A percentile compares a stretch with the other conserved stretches of the same genome.
phyloP scores from a whole-genome alignment of 441 rosid genomes.

The Gossypium laxum region DNA sequence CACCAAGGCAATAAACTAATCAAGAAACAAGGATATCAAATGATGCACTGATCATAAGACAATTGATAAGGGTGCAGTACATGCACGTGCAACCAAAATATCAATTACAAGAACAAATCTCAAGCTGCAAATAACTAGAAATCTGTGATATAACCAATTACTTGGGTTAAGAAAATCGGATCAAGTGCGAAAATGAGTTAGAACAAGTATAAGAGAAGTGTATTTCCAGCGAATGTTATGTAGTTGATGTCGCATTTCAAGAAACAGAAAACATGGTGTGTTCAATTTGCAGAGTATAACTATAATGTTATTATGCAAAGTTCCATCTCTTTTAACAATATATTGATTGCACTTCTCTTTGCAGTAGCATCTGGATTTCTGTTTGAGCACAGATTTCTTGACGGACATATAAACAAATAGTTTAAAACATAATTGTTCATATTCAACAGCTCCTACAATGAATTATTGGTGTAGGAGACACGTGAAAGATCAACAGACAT shows the following conservation, averaged over 20 bases:
- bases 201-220: background rate
- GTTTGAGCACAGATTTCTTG: background rate
- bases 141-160: background rate
- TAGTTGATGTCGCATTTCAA: background rate
- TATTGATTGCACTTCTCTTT: background rate
- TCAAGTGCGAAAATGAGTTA: background rate
- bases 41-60: background rate
- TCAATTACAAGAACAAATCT: background rate
- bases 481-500: background rate
- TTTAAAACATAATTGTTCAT: constrained; percentile 1
- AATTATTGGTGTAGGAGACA: background rate
- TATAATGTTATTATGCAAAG: background rate
- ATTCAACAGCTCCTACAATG: background rate
- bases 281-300: background rate
- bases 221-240: background rate
- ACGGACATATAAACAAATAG: background rate
- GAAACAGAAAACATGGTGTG: background rate
- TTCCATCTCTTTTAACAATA: background rate
- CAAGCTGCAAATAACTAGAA: background rate
- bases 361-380: background rate
- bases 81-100: background rate
- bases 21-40: background rate
- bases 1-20: background rate
- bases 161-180: background rate
- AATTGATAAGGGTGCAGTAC: background rate